Base-by-base conservation (phyloP, 129 eudicot genomes). In the Kitagawia praeruptora region DNA sequence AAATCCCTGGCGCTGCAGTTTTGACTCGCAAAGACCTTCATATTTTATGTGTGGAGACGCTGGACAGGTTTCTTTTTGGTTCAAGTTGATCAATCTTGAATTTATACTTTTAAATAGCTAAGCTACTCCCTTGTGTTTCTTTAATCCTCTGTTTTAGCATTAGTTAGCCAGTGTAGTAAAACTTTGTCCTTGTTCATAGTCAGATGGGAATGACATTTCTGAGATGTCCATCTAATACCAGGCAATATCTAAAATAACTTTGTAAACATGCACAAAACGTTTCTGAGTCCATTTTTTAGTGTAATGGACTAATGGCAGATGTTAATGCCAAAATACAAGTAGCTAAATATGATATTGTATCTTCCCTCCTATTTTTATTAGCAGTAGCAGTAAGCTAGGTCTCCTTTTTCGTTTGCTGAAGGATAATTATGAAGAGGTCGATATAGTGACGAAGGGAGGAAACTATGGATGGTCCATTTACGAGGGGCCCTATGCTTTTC, bases 31-130 rank as follows among this genome's bases (percentile, higher is more conserved):
- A 71, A 39, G 75, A 71, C 75, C 75, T 71, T 39, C 75, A 71
- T 71, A 71, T 71, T 71, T 71, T 40, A 71, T 40, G 75, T 71
- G 75, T 39, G 75, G 75, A 40, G 75, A 71, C 7, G 14, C 75
- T 71, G 75, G 75, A 40, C 5, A 71, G 75, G 48, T 71, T 58
- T 23, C 31, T n/a, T 58, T 58, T 58, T 31, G n/a, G 66, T 58
- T 21, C 0, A 23, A n/a, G 31, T n/a, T 56, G 4, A 56, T 19
- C 21, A 18, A 2, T 21, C 25, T 19, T 6, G 63, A 53, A 53
- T 53, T 19, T 6, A 51, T 16, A 16, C 11, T 53, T 19, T 53
- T n/a, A 2, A 58, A 23, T 7, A 56, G 28, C 31, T 8, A n/a
- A 58, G 27, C 31, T 9, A 8, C 14, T 58, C 28, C 23, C 2